Base-by-base conservation (phyloP, 75 land plant species). In the Azolla pinnata region DNA sequence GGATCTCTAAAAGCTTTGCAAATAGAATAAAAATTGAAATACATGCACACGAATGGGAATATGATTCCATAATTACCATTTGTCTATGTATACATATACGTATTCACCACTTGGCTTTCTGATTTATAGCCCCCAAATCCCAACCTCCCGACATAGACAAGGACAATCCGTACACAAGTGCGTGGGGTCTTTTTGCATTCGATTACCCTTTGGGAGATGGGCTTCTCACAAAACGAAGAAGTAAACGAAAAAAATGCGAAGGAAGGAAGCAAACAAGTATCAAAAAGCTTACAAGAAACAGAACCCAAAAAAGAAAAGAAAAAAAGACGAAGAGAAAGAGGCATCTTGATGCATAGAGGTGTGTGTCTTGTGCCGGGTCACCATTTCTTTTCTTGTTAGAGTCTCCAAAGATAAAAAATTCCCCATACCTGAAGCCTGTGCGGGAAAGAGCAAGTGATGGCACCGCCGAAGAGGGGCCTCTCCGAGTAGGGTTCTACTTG, bases 391-490 rank as follows among this genome's bases (percentile, higher is more conserved):
- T n/a, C n/a, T n/a, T n/a, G n/a, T n/a, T n/a, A n/a, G n/a, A n/a
- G n/a, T n/a, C n/a, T n/a, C n/a, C n/a, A 44, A 12, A 33, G 44
- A 20, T 24, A 46, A 61, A 66, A 32, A 57, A 23, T 21, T 16
- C 10, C 9, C 40, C 59, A 1, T 31, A 83, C 87, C 87, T 84
- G 75, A 34, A 84, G 78, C 23, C 87, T 72, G 0, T 33, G 59
- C 25, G 89, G 86, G 34, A 86, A 68, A 1, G 70, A 50, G 56
- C 47, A 61, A 44, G 75, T 31, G 9, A 85, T 74, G 17, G 86
- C 80, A 0, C 89, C 89, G 18, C 86, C 86, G 30, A 76, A 85
- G 19, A 85, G 54, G 12, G 80, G 67, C 1, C 67, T n/a, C n/a
- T n/a, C n/a, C n/a, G n/a, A n/a, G n/a, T n/a, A n/a, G n/a, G n/a